Base-by-base conservation (phyloP, 257 asterid species). In the Ophiorrhiza pumila region DNA sequence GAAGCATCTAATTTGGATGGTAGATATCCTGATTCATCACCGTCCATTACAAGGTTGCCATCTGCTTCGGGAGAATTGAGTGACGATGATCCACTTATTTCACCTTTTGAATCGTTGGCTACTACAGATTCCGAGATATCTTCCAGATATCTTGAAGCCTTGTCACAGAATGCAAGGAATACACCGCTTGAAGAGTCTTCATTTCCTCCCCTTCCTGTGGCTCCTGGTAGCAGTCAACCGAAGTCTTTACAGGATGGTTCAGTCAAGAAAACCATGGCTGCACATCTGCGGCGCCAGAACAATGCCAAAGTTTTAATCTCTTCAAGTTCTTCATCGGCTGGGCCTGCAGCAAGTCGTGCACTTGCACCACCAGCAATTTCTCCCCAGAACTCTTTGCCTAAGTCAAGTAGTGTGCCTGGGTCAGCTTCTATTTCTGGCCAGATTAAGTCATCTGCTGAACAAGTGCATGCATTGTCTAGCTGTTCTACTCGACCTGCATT, bases 141-240 rank as follows among this genome's bases (percentile, higher is more conserved):
- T 74, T 82, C 93, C 55, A 85, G 97, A 73, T 95, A 95, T 82
- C 95, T 75, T 57, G 89, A 92, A 78, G 98, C 98, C 9, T 62
- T 90, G 69, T 90, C 97, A 27, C 87, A 78, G 50, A 72, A 77
- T 73, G 71, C 96, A 46, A 79, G 83, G 78, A 84, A 86, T 76
- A 84, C 88, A 71, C 79, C 83, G 0, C 88, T 91, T 9, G 86
- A 83, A 75, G 96, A 86, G 67, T 86, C 92, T 69, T 82, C 91
- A 17, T 94, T 94, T 82, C 99, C 99, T 74, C 97, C 99, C 34
- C 88, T 95, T 7, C 78, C 88, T 14, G 74, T 66, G 57, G 93
- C 85, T 68, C 70, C 95, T 65, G 84, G 76, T 73, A 81, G 75
- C 77, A 90, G 76, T 85, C 97, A 85, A 77, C 87, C 77, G 43